Percentiles rank a stretch among this genome's conserved stretches.
These are phyloP conservation scores for Penicillium hesseltinei DNA, from an alignment of 2,329 filamentous ascomycete species.

Conservation along the genomic window DNA sequence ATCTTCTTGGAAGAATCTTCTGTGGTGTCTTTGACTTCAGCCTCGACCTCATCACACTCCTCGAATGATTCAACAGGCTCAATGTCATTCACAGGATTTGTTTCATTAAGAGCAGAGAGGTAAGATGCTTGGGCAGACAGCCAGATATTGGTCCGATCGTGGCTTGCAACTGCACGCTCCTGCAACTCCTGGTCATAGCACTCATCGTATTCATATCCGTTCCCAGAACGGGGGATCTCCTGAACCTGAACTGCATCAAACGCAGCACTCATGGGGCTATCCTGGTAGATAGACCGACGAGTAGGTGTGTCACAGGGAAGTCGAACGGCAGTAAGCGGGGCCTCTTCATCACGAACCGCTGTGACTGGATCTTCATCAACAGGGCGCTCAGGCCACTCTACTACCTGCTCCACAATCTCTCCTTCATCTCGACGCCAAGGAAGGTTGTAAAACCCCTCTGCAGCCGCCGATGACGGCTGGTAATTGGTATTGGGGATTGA, in stretches of 20 bases:
- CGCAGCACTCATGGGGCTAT: constrained; percentile 29
- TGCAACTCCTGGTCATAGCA: constrained; percentile 72
- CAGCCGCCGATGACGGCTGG: constrained; percentile 81
- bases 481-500: constrained; percentile 58
- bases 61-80: constrained; percentile 22
- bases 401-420: constrained; percentile 63
- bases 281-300: constrained; percentile 20
- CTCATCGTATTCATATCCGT: constrained; percentile 63
- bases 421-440: constrained; percentile 64
- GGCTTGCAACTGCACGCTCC: constrained; percentile 66
- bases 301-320: constrained; percentile 42
- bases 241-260: constrained; percentile 36
- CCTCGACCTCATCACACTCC: constrained; percentile 18
- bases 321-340: constrained; percentile 47
- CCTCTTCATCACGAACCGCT: constrained; percentile 32
- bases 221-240: constrained; percentile 62
- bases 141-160: constrained; percentile 85
- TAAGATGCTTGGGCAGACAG: constrained; percentile 78
- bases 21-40: constrained; percentile 19
- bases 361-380: constrained; percentile 35
- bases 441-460: constrained; percentile 83
- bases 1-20: constrained; percentile 27
- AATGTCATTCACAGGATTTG: constrained; percentile 53
- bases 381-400: constrained; percentile 55
- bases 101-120: constrained; percentile 62